Percentiles rank a stretch among this genome's conserved stretches.
Evolutionary conservation across 2,329 filamentous ascomycete genomes (phyloP).

Genomic region (Fusarium robinianum): DNA sequence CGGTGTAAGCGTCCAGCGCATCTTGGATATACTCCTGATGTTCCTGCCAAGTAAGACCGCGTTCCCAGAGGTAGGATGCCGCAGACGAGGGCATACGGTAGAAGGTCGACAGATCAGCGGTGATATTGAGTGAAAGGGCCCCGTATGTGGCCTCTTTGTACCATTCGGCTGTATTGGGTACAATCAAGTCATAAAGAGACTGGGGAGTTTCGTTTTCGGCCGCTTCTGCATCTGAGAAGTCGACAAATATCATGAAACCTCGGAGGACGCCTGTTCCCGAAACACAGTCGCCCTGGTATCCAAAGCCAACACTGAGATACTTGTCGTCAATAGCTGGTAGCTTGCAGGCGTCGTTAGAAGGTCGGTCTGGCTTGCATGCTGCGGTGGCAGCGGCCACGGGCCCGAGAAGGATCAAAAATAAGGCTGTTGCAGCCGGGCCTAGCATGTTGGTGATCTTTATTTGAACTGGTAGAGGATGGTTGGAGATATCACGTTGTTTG

Average conservation of each 20-base stretch:
- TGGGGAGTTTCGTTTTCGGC: constrained; percentile 31
- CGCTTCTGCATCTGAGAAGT: constrained; percentile 39
- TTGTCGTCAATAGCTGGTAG: no score
- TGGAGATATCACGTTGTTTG: no score
- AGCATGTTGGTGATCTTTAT: no score
- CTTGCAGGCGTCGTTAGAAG: no score
- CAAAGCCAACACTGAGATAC: constrained; percentile 4
- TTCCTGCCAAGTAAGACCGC: constrained; percentile 1
- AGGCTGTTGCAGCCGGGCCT: no score
- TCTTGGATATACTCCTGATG: constrained; percentile 21
- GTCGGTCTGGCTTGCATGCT: no score
- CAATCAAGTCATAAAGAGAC: constrained; percentile 22
- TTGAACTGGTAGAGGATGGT: no score
- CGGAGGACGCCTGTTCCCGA: constrained; percentile 39
- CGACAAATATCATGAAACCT: constrained; percentile 45
- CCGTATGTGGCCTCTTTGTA: constrained; percentile 35
- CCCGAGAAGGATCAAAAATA: no score
- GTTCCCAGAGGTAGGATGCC: constrained; percentile 35
- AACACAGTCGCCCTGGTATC: constrained; percentile 34
- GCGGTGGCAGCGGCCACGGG: no score
- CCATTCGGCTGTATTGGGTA: constrained; percentile 21
- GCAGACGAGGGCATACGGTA: constrained; percentile 34
- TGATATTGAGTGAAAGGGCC: constrained; percentile 30
- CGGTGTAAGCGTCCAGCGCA: constrained; percentile 18
- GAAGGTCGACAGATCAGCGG: constrained; percentile 28